Conservation (phyloP, 2,329 filamentous ascomycete species). For the Xylaria polymorpha region DNA sequence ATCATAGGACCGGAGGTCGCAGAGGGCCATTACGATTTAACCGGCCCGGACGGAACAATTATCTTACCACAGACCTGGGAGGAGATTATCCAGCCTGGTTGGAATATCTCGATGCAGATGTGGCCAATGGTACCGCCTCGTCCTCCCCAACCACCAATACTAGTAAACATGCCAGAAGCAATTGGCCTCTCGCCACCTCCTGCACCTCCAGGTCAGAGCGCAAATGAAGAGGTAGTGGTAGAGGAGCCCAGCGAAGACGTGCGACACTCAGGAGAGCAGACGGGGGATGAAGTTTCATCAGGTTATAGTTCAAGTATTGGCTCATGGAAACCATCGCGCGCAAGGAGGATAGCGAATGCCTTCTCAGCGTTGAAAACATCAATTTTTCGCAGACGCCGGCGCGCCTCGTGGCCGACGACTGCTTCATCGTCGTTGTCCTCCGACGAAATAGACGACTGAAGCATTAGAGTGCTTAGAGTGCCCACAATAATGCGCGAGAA, state of each 20-base stretch:
- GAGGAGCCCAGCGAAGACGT: neutral
- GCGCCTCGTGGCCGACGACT: slow-evolving; percentile 4
- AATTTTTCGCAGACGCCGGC: slow-evolving; percentile 26
- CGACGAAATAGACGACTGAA: neutral
- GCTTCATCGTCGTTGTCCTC: neutral
- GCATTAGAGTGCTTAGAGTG: neutral
- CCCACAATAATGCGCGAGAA: neutral
- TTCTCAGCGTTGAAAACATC: slow-evolving; percentile 26
- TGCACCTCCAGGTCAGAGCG: neutral
- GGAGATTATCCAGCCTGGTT: slow-evolving; percentile 79
- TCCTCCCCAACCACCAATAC: neutral
- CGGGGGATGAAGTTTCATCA: slow-evolving; percentile 5
- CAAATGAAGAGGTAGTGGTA: neutral
- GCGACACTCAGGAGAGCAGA: neutral
- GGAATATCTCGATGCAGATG: slow-evolving; percentile 74
- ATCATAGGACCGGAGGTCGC: slow-evolving; percentile 77
- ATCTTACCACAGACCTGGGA: slow-evolving; percentile 84
- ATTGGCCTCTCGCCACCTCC: neutral
- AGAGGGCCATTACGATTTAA: slow-evolving; percentile 80
- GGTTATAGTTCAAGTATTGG: slow-evolving; percentile 1
- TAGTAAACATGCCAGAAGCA: neutral
- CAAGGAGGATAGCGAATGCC: slow-evolving; percentile 17
- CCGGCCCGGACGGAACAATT: slow-evolving; percentile 80
- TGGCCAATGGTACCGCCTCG: slow-evolving; percentile 57
- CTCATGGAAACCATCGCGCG: slow-evolving; percentile 13